Evolutionary conservation across 257 asterid genomes (phyloP), one percentile per base, ranked within the genome.

Genomic region (Solanum virginianum): DNA sequence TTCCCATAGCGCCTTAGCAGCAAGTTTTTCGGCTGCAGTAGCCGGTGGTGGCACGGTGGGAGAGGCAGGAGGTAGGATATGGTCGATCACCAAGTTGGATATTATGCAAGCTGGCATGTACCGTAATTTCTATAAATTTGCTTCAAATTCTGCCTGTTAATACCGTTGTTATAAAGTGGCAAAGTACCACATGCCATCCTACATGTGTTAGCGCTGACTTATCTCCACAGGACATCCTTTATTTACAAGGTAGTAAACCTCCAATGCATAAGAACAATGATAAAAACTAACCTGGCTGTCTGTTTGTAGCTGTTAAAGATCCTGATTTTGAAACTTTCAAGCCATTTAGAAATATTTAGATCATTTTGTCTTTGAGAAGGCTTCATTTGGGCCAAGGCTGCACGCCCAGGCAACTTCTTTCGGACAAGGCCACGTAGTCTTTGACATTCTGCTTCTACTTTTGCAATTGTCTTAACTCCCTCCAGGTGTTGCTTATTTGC

Each of bases 331-430:
- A 75, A 75, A 49, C 45, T 29, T 24, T 8, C 32, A 49, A 53
- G n/a, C 62, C 6, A 15, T 74, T 49, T 24, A 49, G 8, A 22
- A 75, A 24, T 75, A 24, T 75, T 75, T 8, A 29, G 45, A 8
- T 24, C 82, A 15, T 49, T 49, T 7, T 14, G 60, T 68, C 22
- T 74, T 45, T 43, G 55, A 5, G 80, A 43, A 41, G 80, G 95
- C 86, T 96, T 96, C 99, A 96, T 96, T 85, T 95, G 98, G n/a
- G 98, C 98, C 85, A 96, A 63, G 41, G 99, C 98, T 85, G 98
- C 98, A 53, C 98, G 99, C 43, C 99, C 98, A 11, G 99, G 99
- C 85, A 96, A 87, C 88, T 93, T 95, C 92, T 95, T 96, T 80
- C 97, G 90, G 74, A 96, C 98, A 88, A 96, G 99, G 62, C 98